Base-by-base conservation (phyloP, 331 rosid genomes). In the Malus hybrid region DNA sequence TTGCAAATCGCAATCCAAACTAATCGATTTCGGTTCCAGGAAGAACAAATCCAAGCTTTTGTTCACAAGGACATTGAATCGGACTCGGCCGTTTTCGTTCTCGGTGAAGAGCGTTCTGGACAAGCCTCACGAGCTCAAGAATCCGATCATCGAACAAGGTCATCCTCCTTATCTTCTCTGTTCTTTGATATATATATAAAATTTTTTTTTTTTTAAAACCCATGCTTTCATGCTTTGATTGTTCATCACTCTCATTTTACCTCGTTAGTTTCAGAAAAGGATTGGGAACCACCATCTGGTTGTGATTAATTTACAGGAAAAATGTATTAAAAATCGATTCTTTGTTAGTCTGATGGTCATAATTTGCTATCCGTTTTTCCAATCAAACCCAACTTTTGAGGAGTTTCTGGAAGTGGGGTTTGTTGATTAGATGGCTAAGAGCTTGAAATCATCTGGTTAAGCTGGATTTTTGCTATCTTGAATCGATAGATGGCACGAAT, bases 121-220 rank as follows among this genome's bases (percentile, higher is more conserved):
- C 58, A 90, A 92, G 77, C 81, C 91, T 44, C 88, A 76, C 81
- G 82, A 72, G 63, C 10, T 81, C 53, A 81, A 85, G 70, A 89
- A 93, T 82, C 80, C 87, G 30, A 73, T 61, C 72, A 0, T 81
- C 50, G 84, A 80, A 19, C 66, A 86, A 87, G 97, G 97, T 94
- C 10, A 44, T 34, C 36, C 52, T 78, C 74, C 46, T 63, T 55
- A 13, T 53, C 20, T 44, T 18, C 39, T 12, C 11, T 56, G 24
- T 57, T 22, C 44, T 36, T 36, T 8, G 44, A 24, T 24, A 24
- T 24, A 24, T 24, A 24, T 24, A 24, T 24, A 24, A 24, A 24
- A 24, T 1, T 24, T 24, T 24, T 24, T 24, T 24, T 24, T 24
- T 24, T 24, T 24, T 24, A 24, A 24, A 24, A 24, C 24, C 24